Percentiles rank a stretch among this genome's conserved stretches.
Evolutionary conservation across 306 rosid species (phyloP).

Genomic region (Vicia sativa): DNA sequence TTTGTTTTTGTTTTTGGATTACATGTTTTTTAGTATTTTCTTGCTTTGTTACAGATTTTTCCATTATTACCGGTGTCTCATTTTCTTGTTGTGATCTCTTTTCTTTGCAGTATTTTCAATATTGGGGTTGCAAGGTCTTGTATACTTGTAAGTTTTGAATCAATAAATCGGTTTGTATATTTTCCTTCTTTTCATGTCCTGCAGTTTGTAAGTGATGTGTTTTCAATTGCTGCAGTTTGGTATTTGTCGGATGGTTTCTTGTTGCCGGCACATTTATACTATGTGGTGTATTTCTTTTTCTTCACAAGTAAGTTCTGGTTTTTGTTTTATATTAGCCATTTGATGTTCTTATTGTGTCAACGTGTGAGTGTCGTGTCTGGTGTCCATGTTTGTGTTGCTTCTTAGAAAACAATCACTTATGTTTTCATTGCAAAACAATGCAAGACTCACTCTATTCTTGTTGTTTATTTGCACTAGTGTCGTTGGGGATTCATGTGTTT

Average conservation of each 20-base stretch:
- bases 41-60: conserved; percentile 3
- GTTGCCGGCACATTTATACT: conserved; percentile 68
- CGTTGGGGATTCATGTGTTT: conserved; percentile 81
- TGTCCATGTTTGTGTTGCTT: neutral
- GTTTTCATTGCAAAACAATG: neutral
- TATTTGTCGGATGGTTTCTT: conserved; percentile 71
- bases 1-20: neutral
- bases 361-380: too few species aligned
- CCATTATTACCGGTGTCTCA: conserved; percentile 4
- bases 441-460: conserved; percentile 31
- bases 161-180: conserved; percentile 1
- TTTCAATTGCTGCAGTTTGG: conserved; percentile 53
- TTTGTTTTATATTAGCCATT: neutral
- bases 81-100: conserved; percentile 17
- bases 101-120: conserved; percentile 72
- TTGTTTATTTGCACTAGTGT: conserved; percentile 54
- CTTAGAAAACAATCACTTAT: neutral
- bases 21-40: neutral
- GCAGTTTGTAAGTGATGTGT: conserved; percentile 23
- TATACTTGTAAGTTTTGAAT: conserved; percentile 70
- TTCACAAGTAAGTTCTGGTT: conserved; percentile 66
- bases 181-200: neutral
- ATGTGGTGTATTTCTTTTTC: conserved; percentile 74
- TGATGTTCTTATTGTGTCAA: too few species aligned
- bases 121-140: conserved; percentile 71